Percentiles rank a stretch among this genome's conserved stretches.
Conservation (phyloP, 345 rosid species). For the Eucalyptus cloeziana region DNA sequence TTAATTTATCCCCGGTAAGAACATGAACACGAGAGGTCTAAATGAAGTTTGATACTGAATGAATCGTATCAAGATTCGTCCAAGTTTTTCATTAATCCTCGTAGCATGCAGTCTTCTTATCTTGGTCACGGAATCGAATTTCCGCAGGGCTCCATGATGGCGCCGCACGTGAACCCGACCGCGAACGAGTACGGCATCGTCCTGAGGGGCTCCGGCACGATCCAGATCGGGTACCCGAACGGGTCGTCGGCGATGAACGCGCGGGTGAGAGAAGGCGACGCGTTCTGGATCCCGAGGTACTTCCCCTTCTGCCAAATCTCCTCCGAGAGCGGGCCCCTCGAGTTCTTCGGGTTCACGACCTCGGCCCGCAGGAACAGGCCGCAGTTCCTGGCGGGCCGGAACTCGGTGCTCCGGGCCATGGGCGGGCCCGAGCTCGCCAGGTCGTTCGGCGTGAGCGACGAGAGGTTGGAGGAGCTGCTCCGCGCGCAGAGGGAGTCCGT, state of each 20-base stretch:
- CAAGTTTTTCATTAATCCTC: not conserved
- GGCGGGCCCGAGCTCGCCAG: constrained; percentile 40
- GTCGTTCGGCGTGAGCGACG: constrained; percentile 40
- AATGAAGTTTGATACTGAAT: not conserved
- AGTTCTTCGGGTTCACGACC: constrained; percentile 85
- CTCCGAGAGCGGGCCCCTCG: constrained; percentile 36
- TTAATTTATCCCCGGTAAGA: constrained; percentile 70
- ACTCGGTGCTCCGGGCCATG: constrained; percentile 39
- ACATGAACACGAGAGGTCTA: not conserved
- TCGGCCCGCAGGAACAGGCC: constrained; percentile 67
- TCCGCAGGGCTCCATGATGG: constrained; percentile 82
- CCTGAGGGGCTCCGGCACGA: constrained; percentile 45
- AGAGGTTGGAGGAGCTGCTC: constrained; percentile 13
- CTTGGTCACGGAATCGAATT: not conserved
- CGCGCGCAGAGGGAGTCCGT: constrained; percentile 47
- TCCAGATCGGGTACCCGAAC: constrained; percentile 68
- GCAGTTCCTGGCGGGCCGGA: constrained; percentile 59
- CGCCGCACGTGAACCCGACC: constrained; percentile 79
- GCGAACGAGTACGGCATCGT: constrained; percentile 80
- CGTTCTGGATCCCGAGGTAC: constrained; percentile 77
- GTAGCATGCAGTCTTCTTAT: not conserved
- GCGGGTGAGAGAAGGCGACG: constrained; percentile 47
- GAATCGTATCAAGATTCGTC: not conserved
- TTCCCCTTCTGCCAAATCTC: constrained; percentile 85
- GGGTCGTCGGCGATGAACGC: constrained; percentile 58